These are phyloP conservation scores for Entomortierella chlamydospora DNA, from an alignment of 192 early-diverging fungal genomes.

Conservation along the genomic window DNA sequence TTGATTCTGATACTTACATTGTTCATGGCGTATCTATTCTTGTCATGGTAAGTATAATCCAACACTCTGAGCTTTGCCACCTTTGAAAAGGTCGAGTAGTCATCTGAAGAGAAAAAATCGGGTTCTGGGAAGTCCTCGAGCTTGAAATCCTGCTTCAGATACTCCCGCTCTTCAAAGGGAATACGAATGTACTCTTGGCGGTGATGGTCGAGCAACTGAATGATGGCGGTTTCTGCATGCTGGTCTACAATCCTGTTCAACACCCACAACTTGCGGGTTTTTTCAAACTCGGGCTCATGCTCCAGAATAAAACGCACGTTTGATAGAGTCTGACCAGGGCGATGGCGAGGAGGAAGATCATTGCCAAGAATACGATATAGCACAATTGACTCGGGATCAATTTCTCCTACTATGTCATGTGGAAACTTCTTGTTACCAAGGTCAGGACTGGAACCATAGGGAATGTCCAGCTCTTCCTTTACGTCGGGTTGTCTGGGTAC, in stretches of 20 bases:
- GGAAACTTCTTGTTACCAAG: not conserved
- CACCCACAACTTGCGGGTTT: conserved; percentile 68
- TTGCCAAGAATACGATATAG: conserved; percentile 71
- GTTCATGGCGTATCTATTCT: conserved; percentile 76
- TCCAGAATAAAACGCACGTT: conserved; percentile 71
- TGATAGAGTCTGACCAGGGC: conserved; percentile 68
- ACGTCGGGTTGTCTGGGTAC: not conserved
- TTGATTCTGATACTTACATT: conserved; percentile 71
- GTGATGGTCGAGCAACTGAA: conserved; percentile 61
- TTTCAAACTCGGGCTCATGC: conserved; percentile 66
- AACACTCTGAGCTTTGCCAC: conserved; percentile 67
- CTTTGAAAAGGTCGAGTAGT: conserved; percentile 67
- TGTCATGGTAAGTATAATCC: conserved; percentile 73
- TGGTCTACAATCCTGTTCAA: conserved; percentile 71
- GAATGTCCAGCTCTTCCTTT: not conserved
- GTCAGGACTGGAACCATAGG: conserved; percentile 4
- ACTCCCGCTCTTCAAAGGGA: conserved; percentile 66
- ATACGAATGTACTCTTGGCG: conserved; percentile 66
- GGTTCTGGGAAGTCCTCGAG: conserved; percentile 72
- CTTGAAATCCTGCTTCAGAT: conserved; percentile 65
- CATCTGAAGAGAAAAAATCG: conserved; percentile 72
- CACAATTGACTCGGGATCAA: conserved; percentile 53
- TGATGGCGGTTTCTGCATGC: conserved; percentile 65
- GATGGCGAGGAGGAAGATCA: conserved; percentile 72
- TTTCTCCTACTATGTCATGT: not conserved